Percentiles rank a stretch among this genome's conserved stretches.
Conservation (phyloP, 1,139 yeast species). For the Yamadazyma spencermartinsiae region DNA sequence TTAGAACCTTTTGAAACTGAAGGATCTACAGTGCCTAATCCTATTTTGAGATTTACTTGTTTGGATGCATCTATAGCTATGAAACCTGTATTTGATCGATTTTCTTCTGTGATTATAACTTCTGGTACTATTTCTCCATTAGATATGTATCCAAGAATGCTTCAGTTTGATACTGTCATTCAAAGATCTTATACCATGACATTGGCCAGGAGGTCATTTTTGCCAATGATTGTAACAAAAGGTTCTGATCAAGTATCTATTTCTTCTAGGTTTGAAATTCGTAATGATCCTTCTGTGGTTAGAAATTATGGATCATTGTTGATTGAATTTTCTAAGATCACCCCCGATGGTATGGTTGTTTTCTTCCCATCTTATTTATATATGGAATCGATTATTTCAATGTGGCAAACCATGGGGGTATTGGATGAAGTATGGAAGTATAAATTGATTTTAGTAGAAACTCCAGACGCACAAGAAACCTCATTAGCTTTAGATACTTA, state of each 20-base stretch:
- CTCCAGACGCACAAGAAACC: slow-evolving; percentile 99
- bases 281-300: slow-evolving; percentile 97
- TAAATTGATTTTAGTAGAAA: slow-evolving; percentile 91
- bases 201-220: slow-evolving; percentile 82
- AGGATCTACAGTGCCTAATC: slow-evolving; percentile 96
- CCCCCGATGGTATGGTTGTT: slow-evolving; percentile 98
- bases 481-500: slow-evolving; percentile 93
- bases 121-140: slow-evolving; percentile 98
- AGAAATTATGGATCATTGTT: slow-evolving; percentile 92
- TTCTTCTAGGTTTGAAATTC: slow-evolving; percentile 91
- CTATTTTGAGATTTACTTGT: slow-evolving; percentile 91
- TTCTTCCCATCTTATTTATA: slow-evolving; percentile 95
- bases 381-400: slow-evolving; percentile 96
- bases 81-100: slow-evolving; percentile 92
- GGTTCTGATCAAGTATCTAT: slow-evolving; percentile 98
- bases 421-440: slow-evolving; percentile 98
- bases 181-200: slow-evolving; percentile 98
- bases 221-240: slow-evolving; percentile 94
- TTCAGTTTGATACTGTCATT: slow-evolving; percentile 89
- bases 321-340: slow-evolving; percentile 88
- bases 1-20: slow-evolving; percentile 96
- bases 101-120: slow-evolving; percentile 91
- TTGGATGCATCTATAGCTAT: slow-evolving; percentile 97
- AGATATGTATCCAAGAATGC: slow-evolving; percentile 98
- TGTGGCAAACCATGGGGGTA: slow-evolving; percentile 99